Base-by-base conservation (phyloP, 1,139 yeast species). In the Hemisphaericaspora xylanilytica region DNA sequence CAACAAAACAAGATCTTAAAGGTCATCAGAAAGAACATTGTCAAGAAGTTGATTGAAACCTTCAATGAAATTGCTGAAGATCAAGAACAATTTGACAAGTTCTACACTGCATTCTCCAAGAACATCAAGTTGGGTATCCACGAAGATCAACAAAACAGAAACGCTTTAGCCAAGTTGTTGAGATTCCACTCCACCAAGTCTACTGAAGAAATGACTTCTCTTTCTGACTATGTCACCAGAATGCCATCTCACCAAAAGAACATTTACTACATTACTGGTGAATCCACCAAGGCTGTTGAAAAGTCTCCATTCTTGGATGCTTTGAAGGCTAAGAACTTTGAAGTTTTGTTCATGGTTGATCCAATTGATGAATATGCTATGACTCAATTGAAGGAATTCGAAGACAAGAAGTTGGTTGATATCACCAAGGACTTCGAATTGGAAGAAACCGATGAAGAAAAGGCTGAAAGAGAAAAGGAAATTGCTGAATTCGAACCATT, bases 241-340 rank as follows among this genome's bases (percentile, higher is more conserved):
- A 92, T 92, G 99, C 96, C 94, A 70, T 97, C 88, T 75, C 97
- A 88, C 79, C 99, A 92, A 80, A 90, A 94, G 94, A 92, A 94
- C 80, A 88, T 92, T 63, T 92, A 92, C 83, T 92, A 80, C 83
- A 92, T 92, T 70, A 92, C 98, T 66, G 99, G 98, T 83, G 98
- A 94, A 78, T 82, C 96, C 44, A 71, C 88, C 66, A 90, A 92
- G 83, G 90, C 96, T 56, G 96, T 94, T 63, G 97, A 92, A 78
- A 87, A 89, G 73, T 92, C 98, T 56, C 99, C 99, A 70, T 94
- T 94, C 87, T 82, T 94, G 73, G 98, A 94, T 63, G 97, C 96
- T 54, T 84, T 92, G 73, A 92, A 89, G 81, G 96, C 96, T 57
- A 94, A 94, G 84, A 85, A 87, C 77, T 94, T 94, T 60, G 99